phyloP scores from a whole-genome alignment of 768 basidiomycete genomes.

The Termitomyces sp. region DNA sequence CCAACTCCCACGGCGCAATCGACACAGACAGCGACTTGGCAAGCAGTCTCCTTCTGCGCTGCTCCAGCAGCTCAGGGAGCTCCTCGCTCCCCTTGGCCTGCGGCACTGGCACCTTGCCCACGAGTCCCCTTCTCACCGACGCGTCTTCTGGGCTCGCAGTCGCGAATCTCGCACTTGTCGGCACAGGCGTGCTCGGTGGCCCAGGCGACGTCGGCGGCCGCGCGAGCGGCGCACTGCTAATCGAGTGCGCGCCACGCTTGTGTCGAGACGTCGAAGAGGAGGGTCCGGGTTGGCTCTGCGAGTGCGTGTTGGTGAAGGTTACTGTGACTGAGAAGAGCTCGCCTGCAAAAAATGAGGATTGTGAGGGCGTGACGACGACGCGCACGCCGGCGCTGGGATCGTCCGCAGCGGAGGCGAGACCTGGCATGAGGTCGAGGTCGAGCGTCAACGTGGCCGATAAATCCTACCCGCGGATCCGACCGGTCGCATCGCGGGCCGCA shows the following conservation, averaged over 20 bases:
- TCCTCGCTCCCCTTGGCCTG: conserved; percentile 14
- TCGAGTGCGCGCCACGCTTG: conserved; percentile 73
- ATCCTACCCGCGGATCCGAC: too few species aligned
- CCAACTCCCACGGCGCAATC: conserved; percentile 49
- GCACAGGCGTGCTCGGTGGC: conserved; percentile 27
- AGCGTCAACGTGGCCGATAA: too few species aligned
- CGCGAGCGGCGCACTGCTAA: conserved; percentile 79
- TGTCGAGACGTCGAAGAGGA: conserved; percentile 32
- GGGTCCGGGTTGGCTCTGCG: conserved; percentile 38
- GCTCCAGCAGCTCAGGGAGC: conserved; percentile 48
- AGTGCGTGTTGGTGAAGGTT: conserved; percentile 80
- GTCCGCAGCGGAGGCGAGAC: background rate
- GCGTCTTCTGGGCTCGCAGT: conserved; percentile 18
- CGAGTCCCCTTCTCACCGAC: conserved; percentile 47
- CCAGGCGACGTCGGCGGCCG: conserved; percentile 84
- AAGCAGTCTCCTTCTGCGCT: conserved; percentile 49
- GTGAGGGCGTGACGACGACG: conserved; percentile 72
- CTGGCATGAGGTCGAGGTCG: background rate
- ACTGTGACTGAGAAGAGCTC: conserved; percentile 84
- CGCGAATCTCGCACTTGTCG: conserved; percentile 14
- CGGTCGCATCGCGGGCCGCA: too few species aligned
- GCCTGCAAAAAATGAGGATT: conserved; percentile 91
- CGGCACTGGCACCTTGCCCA: conserved; percentile 40
- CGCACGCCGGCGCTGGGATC: conserved; percentile 39
- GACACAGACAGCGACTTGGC: conserved; percentile 68